Base-by-base conservation (phyloP, 129 eudicot genomes). In the Flaveria robusta region DNA sequence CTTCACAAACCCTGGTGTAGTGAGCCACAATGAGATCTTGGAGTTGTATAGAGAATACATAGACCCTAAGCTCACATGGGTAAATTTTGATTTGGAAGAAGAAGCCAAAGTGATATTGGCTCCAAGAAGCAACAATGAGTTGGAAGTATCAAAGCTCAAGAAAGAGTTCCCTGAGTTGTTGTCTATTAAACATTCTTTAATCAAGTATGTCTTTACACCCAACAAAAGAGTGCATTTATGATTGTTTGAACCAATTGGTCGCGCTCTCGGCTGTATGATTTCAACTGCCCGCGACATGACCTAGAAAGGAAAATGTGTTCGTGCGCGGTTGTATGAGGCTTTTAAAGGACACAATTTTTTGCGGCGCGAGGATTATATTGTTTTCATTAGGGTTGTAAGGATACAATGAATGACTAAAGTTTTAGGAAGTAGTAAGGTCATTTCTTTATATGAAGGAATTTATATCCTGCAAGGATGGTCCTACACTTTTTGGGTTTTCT, bases 121-220 rank as follows among this genome's bases (percentile, higher is more conserved):
- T 31, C 86, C 86, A 72, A 77, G 81, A 56, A 83, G 86, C 75
- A 83, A 83, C 69, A 78, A 83, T 73, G 86, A 74, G 71, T 66
- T 83, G 81, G 86, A 78, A 79, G 77, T 71, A 73, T 77, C 81
- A 45, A 83, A 83, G 69, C 80, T 83, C 73, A 83, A 73, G 86
- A 83, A 83, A 70, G 86, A 83, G 81, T 83, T 83, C 75, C 83
- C 83, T 9, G 77, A 83, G 66, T 60, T 83, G 74, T 74, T 79
- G 74, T 74, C 83, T 2, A 68, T 83, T 60, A 83, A 68, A 56
- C 76, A 74, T 72, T 83, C 86, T 5, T 60, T 83, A 26, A 79
- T 68, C 58, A 79, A 78, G 74, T 74, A 83, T 52, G 86, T 83
- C 6, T 83, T 83, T 74, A 70, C 79, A 74, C 81, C 77, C 73